phyloP scores from a whole-genome alignment of 768 basidiomycete species.

The Rhizopogon vinicolor region DNA sequence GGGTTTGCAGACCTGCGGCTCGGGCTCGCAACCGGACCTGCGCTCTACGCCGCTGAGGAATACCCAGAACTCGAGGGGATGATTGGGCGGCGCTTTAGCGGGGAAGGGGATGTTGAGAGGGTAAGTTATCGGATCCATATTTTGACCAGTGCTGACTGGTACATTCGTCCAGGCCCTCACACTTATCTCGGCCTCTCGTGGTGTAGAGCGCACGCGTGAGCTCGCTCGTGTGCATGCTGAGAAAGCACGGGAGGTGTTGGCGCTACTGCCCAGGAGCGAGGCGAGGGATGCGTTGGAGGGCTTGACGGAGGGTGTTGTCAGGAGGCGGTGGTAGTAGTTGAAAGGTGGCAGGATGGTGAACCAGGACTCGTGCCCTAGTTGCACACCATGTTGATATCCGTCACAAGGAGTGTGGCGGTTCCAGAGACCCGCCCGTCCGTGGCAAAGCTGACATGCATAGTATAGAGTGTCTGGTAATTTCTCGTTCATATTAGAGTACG shows the following conservation, averaged over 20 bases:
- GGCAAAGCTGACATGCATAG: too few relatives aligned
- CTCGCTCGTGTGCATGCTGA: constrained; percentile 75
- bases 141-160: background rate
- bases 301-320: constrained; percentile 64
- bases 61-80: constrained; percentile 71
- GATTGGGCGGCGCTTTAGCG: constrained; percentile 73
- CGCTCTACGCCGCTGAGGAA: constrained; percentile 84
- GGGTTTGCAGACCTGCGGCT: constrained; percentile 72
- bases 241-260: constrained; percentile 68
- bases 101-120: constrained; percentile 74
- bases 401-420: too few relatives aligned
- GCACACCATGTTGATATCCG: too few relatives aligned
- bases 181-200: constrained; percentile 61
- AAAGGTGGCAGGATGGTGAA: too few relatives aligned
- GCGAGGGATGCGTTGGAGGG: constrained; percentile 71
- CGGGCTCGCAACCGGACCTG: constrained; percentile 83
- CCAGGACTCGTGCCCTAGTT: too few relatives aligned
- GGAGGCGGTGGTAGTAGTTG: constrained; percentile 43
- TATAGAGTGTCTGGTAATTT: too few relatives aligned
- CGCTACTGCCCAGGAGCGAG: constrained; percentile 74
- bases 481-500: too few relatives aligned
- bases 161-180: constrained; percentile 50
- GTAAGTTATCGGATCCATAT: constrained; percentile 36
- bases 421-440: too few relatives aligned
- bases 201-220: constrained; percentile 70